Evolutionary conservation across 768 basidiomycete species (phyloP).

Genomic region (Tricholoma flavovirens): DNA sequence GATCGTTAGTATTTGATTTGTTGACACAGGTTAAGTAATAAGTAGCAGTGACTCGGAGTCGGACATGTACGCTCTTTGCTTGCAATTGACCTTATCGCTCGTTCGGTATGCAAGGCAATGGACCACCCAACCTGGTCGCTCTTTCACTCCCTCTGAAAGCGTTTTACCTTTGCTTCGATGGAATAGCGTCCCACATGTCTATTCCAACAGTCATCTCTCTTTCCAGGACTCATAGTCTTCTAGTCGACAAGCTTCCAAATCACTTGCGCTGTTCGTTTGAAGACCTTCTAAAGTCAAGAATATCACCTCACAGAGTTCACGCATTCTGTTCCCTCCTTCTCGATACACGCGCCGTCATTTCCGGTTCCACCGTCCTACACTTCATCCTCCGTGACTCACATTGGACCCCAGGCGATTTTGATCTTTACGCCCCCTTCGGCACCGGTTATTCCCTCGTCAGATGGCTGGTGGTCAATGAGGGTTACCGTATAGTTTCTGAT

Average conservation of each 20-base stretch:
- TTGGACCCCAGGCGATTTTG: conserved; percentile 10
- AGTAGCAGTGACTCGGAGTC: too few species aligned
- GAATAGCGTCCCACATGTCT: conserved; percentile 6
- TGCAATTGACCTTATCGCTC: too few species aligned
- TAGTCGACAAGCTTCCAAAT: conserved; percentile 3
- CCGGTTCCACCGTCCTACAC: conserved; percentile 9
- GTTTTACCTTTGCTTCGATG: conserved; percentile 7
- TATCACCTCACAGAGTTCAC: conserved; percentile 1
- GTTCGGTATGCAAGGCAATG: background rate
- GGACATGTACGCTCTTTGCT: too few species aligned
- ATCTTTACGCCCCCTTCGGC: conserved; percentile 10
- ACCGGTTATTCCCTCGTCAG: conserved; percentile 8
- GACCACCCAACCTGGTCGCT: too few species aligned
- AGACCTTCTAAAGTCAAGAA: conserved; percentile 6
- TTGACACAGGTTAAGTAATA: too few species aligned
- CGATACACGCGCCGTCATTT: conserved; percentile 10
- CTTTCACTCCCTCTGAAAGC: conserved; percentile 3
- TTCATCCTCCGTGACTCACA: conserved; percentile 11
- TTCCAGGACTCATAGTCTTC: conserved; percentile 3
- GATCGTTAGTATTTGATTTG: too few species aligned
- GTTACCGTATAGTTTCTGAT: conserved; percentile 6
- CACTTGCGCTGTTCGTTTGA: conserved; percentile 9
- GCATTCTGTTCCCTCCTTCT: conserved; percentile 9
- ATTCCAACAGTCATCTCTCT: conserved; percentile 5
- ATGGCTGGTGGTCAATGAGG: conserved; percentile 7